These are phyloP conservation scores for Fabrea salina DNA, from an alignment of 169 alveolate species.

Conservation along the genomic window DNA sequence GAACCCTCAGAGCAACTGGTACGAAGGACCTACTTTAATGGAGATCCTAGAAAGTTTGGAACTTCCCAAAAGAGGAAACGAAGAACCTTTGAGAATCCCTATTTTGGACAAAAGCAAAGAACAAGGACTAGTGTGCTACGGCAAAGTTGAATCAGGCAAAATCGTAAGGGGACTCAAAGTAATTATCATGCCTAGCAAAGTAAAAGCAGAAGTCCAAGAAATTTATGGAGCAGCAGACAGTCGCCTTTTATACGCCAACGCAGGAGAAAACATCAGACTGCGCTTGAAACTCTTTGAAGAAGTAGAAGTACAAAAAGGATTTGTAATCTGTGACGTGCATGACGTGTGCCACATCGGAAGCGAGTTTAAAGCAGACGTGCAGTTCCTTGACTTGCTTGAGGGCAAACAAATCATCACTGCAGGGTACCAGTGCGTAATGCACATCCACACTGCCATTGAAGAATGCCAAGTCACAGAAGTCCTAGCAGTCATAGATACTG, in stretches of 20 bases:
- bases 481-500: constrained; percentile 40
- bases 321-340: constrained; percentile 90
- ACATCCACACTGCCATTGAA: constrained; percentile 84
- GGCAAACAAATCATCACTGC: constrained; percentile 92
- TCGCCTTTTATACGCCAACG: constrained; percentile 85
- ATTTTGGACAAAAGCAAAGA: constrained; percentile 81
- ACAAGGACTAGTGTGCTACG: constrained; percentile 72
- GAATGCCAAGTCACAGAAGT: constrained; percentile 77
- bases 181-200: constrained; percentile 86
- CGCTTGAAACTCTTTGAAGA: constrained; percentile 89
- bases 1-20: constrained; percentile 73
- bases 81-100: constrained; percentile 81
- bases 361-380: constrained; percentile 88
- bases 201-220: constrained; percentile 79
- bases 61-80: constrained; percentile 72
- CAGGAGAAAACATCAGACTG: constrained; percentile 90
- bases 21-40: constrained; percentile 78
- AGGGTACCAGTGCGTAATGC: constrained; percentile 93
- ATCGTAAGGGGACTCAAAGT: constrained; percentile 73
- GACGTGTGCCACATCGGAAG: constrained; percentile 89
- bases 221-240: constrained; percentile 85
- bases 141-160: constrained; percentile 86
- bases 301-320: constrained; percentile 94
- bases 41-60: constrained; percentile 76
- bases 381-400: constrained; percentile 89